These are phyloP conservation scores for Podaxis carcinomalis DNA, from an alignment of 768 basidiomycete genomes.

Conservation along the genomic window DNA sequence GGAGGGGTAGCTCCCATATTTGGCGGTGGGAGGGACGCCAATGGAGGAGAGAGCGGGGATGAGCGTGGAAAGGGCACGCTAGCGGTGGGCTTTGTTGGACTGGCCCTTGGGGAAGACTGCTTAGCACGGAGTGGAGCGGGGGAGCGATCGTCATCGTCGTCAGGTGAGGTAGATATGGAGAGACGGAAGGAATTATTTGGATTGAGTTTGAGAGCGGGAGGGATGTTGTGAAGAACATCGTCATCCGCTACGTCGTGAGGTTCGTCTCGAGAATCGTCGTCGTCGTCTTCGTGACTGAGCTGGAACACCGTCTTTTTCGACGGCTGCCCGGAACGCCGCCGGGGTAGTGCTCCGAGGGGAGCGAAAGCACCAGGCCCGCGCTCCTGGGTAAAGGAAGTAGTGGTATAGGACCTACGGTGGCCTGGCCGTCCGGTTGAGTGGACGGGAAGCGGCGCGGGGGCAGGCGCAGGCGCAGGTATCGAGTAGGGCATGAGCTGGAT, in stretches of 20 bases:
- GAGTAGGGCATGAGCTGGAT: conserved; percentile 28
- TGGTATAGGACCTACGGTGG: conserved; percentile 30
- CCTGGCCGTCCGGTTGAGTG: conserved; percentile 27
- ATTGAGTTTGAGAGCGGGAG: conserved; percentile 19
- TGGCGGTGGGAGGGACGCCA: conserved; percentile 12
- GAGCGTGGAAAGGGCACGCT: conserved; percentile 40
- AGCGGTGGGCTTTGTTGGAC: background rate
- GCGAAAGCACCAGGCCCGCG: conserved; percentile 43
- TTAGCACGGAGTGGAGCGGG: background rate
- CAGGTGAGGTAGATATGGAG: conserved; percentile 11
- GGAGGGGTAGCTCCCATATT: conserved; percentile 1
- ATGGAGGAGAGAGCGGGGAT: conserved; percentile 21
- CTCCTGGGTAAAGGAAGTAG: conserved; percentile 3
- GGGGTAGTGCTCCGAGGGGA: conserved; percentile 42
- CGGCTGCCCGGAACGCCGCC: conserved; percentile 13
- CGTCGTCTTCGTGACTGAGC: conserved; percentile 1
- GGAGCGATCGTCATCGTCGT: conserved; percentile 15
- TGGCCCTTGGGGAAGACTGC: no score
- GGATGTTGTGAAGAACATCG: conserved; percentile 19
- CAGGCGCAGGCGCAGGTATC: conserved; percentile 19
- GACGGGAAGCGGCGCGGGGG: conserved; percentile 16
- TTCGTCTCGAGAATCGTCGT: conserved; percentile 1
- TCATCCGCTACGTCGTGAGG: conserved; percentile 26
- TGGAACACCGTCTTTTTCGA: background rate
- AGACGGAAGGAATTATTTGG: conserved; percentile 16